Evolutionary conservation across 345 rosid genomes (phyloP), one percentile per base, ranked within the genome.

Genomic region (Pugionium cornutum): DNA sequence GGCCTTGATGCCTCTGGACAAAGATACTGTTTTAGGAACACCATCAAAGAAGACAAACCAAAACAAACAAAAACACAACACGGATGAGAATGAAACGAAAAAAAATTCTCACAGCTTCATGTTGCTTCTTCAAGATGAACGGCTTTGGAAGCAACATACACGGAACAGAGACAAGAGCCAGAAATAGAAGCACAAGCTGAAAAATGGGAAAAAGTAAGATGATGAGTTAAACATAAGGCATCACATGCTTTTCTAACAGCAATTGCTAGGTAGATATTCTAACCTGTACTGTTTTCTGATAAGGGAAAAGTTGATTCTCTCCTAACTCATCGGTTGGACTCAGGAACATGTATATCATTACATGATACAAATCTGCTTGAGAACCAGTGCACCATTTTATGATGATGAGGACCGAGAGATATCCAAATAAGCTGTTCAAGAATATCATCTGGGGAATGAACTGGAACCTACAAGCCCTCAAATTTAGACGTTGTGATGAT

Each of bases 81-180:
- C 18, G 18, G 18, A 18, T 18, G 18, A 18, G 40, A 79, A 81
- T 63, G 40, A 47, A 31, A 31, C 7, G 70, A 34, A 4, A 27
- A 37, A 47, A 9, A 2, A 7, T 56, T 56, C 4, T 65, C 80
- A 88, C 96, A 74, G 66, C 76, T 78, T 87, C 70, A 60, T 94
- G 96, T 77, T 88, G 96, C 76, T 67, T 91, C 80, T 89, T 94
- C 78, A 94, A 78, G 70, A 94, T 75, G 68, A 94, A 88, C 30
- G 99, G 97, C 84, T 88, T 91, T 61, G 96, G 99, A 65, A 94
- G 57, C 67, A 90, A 80, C 97, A 94, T 94, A 95, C 96, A 91
- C 4, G 97, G 97, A 41, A 94, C 97, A 53, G 99, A 70, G 58
- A 94, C 88, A 67, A 94, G 80, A 62, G 99, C 89, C 47, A 91